Percentiles rank a stretch among this genome's conserved stretches.
Conservation (phyloP, 371 early-diverging fungal genomes). For the Mortierella sp. region DNA sequence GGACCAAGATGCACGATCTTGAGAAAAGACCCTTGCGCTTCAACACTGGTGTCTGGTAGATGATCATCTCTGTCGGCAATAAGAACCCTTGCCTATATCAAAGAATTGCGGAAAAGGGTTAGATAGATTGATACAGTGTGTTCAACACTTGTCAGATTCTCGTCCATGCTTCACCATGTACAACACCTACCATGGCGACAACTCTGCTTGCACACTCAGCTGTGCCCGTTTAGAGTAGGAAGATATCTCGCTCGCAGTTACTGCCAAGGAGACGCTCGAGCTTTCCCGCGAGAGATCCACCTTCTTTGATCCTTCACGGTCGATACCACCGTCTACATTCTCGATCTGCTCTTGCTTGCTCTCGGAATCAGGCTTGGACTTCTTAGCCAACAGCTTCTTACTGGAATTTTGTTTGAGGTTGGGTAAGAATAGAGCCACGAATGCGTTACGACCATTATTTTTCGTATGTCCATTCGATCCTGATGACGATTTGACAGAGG, state of each 20-base stretch:
- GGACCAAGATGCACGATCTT: conserved; percentile 69
- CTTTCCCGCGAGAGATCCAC: conserved; percentile 18
- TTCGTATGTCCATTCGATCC: conserved; percentile 29
- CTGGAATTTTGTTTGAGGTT: conserved; percentile 13
- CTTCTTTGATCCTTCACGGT: background rate
- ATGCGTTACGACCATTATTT: conserved; percentile 28
- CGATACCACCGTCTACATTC: conserved; percentile 2
- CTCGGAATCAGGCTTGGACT: conserved; percentile 10
- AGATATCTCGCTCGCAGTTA: conserved; percentile 54
- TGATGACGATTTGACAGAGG: background rate
- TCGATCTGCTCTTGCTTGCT: conserved; percentile 13
- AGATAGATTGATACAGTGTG: background rate
- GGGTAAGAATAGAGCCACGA: conserved; percentile 28
- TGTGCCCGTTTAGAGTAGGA: conserved; percentile 37
- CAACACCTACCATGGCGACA: conserved; percentile 34
- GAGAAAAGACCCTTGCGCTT: conserved; percentile 71
- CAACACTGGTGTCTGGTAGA: conserved; percentile 67
- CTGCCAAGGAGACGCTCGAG: conserved; percentile 31
- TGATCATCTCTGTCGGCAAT: conserved; percentile 69
- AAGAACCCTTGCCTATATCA: conserved; percentile 52
- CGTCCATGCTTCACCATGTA: background rate
- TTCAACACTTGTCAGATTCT: background rate
- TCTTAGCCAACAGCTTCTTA: conserved; percentile 24
- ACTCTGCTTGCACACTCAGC: conserved; percentile 25
- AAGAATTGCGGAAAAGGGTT: background rate